Conservation (phyloP, 2,329 filamentous ascomycete genomes). For the Ceratocystis smalleyi region DNA sequence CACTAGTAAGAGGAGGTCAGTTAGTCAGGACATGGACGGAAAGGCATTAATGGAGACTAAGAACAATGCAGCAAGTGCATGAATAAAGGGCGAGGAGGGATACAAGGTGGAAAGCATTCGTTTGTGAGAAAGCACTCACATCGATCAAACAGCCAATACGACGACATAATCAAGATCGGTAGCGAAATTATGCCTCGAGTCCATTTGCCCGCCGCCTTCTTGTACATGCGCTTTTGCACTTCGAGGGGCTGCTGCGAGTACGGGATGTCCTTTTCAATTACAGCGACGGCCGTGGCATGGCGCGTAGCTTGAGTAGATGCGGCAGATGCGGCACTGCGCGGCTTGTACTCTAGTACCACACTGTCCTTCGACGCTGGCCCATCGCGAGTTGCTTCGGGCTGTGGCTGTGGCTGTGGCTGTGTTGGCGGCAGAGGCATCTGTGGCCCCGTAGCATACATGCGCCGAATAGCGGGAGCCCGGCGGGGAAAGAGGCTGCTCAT, state of each 20-base stretch:
- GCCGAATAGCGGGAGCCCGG: too few species aligned
- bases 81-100: background rate
- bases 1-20: background rate
- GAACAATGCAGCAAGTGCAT: too few species aligned
- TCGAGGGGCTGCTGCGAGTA: constrained; percentile 13
- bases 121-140: background rate
- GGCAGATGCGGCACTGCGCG: background rate
- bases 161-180: constrained; percentile 13
- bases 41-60: background rate
- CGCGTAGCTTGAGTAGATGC: too few species aligned
- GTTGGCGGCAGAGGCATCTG: too few species aligned
- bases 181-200: constrained; percentile 13
- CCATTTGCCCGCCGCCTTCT: constrained; percentile 12
- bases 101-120: background rate
- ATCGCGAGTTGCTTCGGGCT: too few species aligned
- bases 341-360: constrained; percentile 9
- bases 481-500: too few species aligned
- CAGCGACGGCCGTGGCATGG: background rate
- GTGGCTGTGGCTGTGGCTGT: too few species aligned
- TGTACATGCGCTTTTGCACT: constrained; percentile 15
- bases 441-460: too few species aligned
- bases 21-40: background rate
- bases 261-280: constrained; percentile 4
- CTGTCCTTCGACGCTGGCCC: background rate
- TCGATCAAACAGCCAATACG: constrained; percentile 13